Percentiles rank a stretch among this genome's conserved stretches.
These are phyloP conservation scores for Porphyra umbilicalis DNA, from an alignment of 31 red algal genomes.

Conservation along the genomic window DNA sequence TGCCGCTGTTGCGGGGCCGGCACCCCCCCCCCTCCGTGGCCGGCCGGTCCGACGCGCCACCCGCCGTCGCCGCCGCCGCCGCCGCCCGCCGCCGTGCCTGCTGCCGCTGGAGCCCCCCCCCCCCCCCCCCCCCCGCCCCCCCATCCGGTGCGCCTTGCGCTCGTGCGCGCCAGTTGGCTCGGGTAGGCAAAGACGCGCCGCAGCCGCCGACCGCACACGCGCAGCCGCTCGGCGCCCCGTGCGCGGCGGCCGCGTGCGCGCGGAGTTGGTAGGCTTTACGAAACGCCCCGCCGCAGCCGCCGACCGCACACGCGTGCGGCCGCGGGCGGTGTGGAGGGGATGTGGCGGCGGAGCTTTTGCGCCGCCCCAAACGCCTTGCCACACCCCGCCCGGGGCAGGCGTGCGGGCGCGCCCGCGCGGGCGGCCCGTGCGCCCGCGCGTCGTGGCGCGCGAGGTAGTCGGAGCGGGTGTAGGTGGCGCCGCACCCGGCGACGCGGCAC, in stretches of 20 bases:
- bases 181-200: background rate
- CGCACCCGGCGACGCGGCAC: constrained; percentile 12
- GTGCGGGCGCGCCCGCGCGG: background rate
- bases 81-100: background rate
- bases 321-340: background rate
- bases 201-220: background rate
- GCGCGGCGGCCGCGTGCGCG: background rate
- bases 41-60: background rate
- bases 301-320: background rate
- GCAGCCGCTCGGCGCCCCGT: background rate
- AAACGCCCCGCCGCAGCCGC: background rate
- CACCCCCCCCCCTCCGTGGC: too few species aligned
- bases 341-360: background rate
- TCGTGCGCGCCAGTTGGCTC: background rate
- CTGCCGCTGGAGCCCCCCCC: background rate
- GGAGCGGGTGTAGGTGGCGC: constrained; percentile 15
- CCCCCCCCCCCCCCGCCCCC: background rate
- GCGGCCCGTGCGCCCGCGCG: background rate
- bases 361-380: background rate
- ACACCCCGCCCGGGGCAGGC: background rate
- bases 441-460: constrained; percentile 8
- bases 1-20: too few species aligned
- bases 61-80: background rate
- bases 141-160: background rate
- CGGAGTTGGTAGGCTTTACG: background rate